Percentiles rank a stretch among this genome's conserved stretches.
phyloP scores from a whole-genome alignment of 768 basidiomycete species.

The Lactarius sanguifluus region DNA sequence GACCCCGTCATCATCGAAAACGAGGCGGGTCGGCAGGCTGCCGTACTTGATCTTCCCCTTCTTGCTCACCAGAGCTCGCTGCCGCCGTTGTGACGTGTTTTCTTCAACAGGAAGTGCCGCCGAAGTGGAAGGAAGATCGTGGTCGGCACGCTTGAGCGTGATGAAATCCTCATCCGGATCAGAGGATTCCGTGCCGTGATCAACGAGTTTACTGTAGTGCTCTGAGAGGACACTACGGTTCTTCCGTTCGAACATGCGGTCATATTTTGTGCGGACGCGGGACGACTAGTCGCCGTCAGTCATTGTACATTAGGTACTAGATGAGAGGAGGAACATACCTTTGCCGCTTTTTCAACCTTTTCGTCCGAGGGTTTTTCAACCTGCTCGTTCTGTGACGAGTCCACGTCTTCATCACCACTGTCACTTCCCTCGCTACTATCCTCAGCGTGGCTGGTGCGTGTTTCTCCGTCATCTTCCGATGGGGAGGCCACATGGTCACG shows the following conservation, averaged over 20 bases:
- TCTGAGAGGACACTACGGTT: conserved; percentile 90
- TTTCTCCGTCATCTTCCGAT: conserved; percentile 33
- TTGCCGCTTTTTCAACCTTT: conserved; percentile 7
- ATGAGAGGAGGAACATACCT: conserved; percentile 1
- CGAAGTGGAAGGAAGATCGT: conserved; percentile 51
- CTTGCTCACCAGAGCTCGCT: conserved; percentile 70
- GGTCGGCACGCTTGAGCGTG: conserved; percentile 88
- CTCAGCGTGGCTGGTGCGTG: conserved; percentile 18
- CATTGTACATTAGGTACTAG: background rate
- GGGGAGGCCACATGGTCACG: conserved; percentile 43
- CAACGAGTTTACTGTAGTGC: conserved; percentile 87
- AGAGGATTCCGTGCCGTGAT: conserved; percentile 50
- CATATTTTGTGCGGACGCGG: conserved; percentile 86
- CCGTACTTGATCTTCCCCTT: conserved; percentile 64
- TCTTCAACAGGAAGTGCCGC: conserved; percentile 37
- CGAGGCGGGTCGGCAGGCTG: conserved; percentile 64
- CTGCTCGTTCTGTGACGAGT: background rate
- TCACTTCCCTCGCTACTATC: conserved; percentile 6
- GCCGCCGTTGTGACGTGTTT: conserved; percentile 85
- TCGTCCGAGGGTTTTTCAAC: background rate
- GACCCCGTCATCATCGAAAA: conserved; percentile 88
- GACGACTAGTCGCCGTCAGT: conserved; percentile 8
- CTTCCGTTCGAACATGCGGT: conserved; percentile 96
- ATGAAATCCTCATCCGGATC: conserved; percentile 80
- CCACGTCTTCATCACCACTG: conserved; percentile 5